Evolutionary conservation across 805 yeast species (phyloP).

Genomic region (Blastobotrys chiropterorum): DNA sequence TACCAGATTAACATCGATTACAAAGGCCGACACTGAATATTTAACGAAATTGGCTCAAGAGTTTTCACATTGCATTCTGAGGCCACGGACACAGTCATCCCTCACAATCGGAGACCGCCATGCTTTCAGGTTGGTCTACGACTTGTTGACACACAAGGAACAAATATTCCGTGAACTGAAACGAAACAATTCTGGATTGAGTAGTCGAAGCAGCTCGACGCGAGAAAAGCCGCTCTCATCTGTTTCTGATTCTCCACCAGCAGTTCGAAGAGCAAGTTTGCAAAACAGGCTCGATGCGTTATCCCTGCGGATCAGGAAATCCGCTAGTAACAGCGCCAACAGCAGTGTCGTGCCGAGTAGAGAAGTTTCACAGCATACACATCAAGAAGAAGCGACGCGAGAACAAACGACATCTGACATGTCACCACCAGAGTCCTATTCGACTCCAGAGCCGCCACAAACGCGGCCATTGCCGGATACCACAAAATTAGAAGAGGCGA

Average conservation of each 20-base stretch:
- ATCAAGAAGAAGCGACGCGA: not conserved
- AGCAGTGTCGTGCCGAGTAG: not conserved
- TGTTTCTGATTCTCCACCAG: not conserved
- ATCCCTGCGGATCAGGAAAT: slow-evolving; percentile 16
- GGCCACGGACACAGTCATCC: slow-evolving; percentile 44
- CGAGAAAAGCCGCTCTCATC: not conserved
- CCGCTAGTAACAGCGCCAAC: not conserved
- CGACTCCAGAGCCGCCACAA: not conserved
- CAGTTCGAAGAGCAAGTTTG: slow-evolving; percentile 13
- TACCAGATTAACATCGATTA: slow-evolving; percentile 50
- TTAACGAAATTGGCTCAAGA: slow-evolving; percentile 48
- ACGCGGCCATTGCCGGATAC: not conserved
- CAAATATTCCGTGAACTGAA: slow-evolving; percentile 61
- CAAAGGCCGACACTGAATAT: slow-evolving; percentile 33
- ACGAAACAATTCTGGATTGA: slow-evolving; percentile 20
- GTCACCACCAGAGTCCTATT: not conserved
- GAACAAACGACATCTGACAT: not conserved
- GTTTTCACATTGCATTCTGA: slow-evolving; percentile 54
- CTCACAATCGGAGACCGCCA: slow-evolving; percentile 52
- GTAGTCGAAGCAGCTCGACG: not conserved
- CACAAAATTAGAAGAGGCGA: not conserved
- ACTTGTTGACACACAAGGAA: slow-evolving; percentile 54
- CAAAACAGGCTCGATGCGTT: slow-evolving; percentile 20
- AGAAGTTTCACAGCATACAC: not conserved
- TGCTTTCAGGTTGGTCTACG: slow-evolving; percentile 53